Conservation (phyloP, 495 filamentous ascomycete genomes). For the Aspergillus steynii region DNA sequence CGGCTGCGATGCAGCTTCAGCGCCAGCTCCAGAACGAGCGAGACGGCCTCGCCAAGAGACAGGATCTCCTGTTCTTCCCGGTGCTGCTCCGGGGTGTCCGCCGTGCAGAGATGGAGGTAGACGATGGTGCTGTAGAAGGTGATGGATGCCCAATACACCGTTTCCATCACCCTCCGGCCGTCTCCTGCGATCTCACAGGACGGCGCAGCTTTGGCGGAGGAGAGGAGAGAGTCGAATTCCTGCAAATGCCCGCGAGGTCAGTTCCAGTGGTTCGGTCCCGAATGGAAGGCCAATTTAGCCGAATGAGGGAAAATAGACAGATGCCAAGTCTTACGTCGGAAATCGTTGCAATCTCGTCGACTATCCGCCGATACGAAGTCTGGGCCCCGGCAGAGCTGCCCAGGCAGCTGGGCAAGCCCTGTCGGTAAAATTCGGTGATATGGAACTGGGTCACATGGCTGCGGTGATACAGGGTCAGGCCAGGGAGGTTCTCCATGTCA, state of each 20-base stretch:
- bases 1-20: constrained; percentile 33
- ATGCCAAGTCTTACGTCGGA: constrained; percentile 21
- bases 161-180: constrained; percentile 32
- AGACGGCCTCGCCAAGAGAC: constrained; percentile 20
- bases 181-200: constrained; percentile 25
- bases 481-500: constrained; percentile 35
- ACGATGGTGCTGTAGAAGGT: constrained; percentile 34
- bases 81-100: constrained; percentile 10
- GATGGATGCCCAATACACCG: constrained; percentile 33
- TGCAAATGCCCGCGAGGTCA: constrained; percentile 1
- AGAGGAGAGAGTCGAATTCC: constrained; percentile 32
- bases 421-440: constrained; percentile 29
- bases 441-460: constrained; percentile 33
- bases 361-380: constrained; percentile 18
- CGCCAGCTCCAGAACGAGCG: constrained; percentile 27
- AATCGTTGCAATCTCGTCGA: constrained; percentile 24
- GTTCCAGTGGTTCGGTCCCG: neutral
- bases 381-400: neutral
- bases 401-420: constrained; percentile 3
- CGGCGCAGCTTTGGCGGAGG: constrained; percentile 18
- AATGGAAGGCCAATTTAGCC: neutral
- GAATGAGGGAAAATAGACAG: neutral
- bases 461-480: constrained; percentile 29
- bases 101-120: constrained; percentile 31
- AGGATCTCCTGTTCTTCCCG: neutral